Conservation (phyloP, 805 yeast genomes). For the fission yeast (Schizosaccharomyces pombe) region DNA sequence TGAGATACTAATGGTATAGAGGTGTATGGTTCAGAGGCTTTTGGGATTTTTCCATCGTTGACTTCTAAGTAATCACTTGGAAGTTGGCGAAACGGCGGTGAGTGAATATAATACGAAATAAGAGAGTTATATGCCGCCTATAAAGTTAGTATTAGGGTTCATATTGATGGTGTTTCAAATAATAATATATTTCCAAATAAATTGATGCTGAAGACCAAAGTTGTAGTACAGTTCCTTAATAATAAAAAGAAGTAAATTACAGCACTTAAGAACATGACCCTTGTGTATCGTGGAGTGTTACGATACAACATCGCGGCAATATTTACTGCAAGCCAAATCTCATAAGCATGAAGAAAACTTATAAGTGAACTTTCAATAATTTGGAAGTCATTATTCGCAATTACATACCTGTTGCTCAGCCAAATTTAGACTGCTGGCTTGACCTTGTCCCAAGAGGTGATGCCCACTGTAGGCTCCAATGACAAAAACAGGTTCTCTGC, state of each 20-base stretch:
- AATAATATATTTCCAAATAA: not conserved
- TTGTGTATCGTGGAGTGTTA: too few relatives aligned
- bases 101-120: not conserved
- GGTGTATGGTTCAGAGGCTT: not conserved
- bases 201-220: not conserved
- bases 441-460: conserved; percentile 75
- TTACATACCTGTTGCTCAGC: conserved; percentile 26
- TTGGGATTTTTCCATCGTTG: not conserved
- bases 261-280: too few relatives aligned
- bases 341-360: too few relatives aligned
- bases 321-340: too few relatives aligned
- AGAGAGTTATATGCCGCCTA: not conserved
- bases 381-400: not conserved
- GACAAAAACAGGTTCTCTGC: conserved; percentile 63
- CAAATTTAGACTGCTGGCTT: conserved; percentile 71
- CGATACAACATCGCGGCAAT: too few relatives aligned
- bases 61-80: too few relatives aligned
- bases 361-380: too few relatives aligned
- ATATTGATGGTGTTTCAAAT: not conserved
- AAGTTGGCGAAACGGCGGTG: not conserved
- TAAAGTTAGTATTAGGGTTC: not conserved
- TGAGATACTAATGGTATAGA: not conserved
- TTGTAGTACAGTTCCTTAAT: too few relatives aligned
- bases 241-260: too few relatives aligned
- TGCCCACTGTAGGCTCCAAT: conserved; percentile 79